Evolutionary conservation across 2,329 filamentous ascomycete species (phyloP).

Genomic region (Colletotrichum horii): DNA sequence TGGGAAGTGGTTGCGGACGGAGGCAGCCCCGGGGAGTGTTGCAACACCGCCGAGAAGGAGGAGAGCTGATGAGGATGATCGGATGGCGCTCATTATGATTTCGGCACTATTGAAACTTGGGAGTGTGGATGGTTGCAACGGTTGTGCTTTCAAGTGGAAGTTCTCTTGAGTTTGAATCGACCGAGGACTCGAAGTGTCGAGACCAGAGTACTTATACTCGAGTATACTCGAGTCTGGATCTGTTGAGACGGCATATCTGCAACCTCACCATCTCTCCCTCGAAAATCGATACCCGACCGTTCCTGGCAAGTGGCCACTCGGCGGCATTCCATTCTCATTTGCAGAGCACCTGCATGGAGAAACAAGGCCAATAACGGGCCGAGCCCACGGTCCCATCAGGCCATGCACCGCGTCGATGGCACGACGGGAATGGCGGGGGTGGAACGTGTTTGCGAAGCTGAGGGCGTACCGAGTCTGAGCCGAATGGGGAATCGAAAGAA

Average conservation of each 20-base stretch:
- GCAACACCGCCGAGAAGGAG: slow-evolving; percentile 26
- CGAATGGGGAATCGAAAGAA: background rate
- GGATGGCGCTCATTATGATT: slow-evolving; percentile 8
- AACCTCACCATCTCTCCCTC: background rate
- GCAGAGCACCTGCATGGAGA: slow-evolving; percentile 5
- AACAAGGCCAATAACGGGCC: slow-evolving; percentile 6
- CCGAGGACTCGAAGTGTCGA: background rate
- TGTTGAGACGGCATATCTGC: slow-evolving; percentile 7
- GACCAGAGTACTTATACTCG: background rate
- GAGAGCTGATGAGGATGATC: slow-evolving; percentile 22
- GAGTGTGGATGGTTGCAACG: background rate
- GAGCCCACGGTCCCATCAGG: background rate
- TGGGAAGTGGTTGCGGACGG: slow-evolving; percentile 22
- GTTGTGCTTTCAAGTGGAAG: background rate
- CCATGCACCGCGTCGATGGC: background rate
- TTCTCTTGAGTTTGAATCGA: background rate
- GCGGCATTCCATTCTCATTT: slow-evolving; percentile 3
- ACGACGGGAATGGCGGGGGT: slow-evolving; percentile 13
- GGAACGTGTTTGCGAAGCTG: background rate
- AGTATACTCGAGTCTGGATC: background rate
- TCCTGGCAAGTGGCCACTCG: slow-evolving; percentile 4
- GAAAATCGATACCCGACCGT: background rate
- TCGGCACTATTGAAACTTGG: background rate
- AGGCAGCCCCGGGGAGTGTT: slow-evolving; percentile 23
- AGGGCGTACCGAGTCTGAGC: background rate